Conservation (phyloP, 768 basidiomycete species). For the Amanita exitialis region DNA sequence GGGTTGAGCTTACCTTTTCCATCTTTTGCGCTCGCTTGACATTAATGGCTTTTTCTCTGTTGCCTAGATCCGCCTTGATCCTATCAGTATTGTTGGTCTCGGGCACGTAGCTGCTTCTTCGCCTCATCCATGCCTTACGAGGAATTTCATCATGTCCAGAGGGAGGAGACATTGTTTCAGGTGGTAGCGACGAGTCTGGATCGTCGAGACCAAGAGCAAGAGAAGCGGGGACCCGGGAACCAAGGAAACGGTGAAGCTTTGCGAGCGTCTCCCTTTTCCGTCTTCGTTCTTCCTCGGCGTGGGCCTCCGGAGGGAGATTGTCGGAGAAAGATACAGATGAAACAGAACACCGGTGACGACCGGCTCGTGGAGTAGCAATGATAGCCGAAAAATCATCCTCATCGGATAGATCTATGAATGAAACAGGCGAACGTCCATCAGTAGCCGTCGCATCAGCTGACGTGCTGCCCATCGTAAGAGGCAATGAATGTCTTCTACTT, state of each 20-base stretch:
- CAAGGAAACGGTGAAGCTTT: slow-evolving; percentile 77
- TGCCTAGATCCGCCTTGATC: slow-evolving; percentile 59
- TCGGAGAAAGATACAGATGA: slow-evolving; percentile 39
- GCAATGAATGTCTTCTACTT: slow-evolving; percentile 44
- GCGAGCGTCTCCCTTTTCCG: slow-evolving; percentile 70
- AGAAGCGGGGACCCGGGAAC: slow-evolving; percentile 66
- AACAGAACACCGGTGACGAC: slow-evolving; percentile 21
- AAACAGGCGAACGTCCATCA: slow-evolving; percentile 26
- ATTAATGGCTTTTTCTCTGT: slow-evolving; percentile 68
- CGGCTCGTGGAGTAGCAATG: slow-evolving; percentile 15
- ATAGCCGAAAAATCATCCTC: slow-evolving; percentile 35
- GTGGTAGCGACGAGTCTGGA: slow-evolving; percentile 16
- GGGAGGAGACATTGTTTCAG: slow-evolving; percentile 13
- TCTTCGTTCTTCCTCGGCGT: slow-evolving; percentile 50
- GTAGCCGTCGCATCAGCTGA: slow-evolving; percentile 13
- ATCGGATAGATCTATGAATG: slow-evolving; percentile 65
- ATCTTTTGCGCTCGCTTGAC: slow-evolving; percentile 78
- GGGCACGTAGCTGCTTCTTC: slow-evolving; percentile 44
- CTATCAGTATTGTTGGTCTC: slow-evolving; percentile 51
- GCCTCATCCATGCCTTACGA: slow-evolving; percentile 34
- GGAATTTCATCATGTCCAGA: slow-evolving; percentile 19
- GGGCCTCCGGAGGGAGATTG: slow-evolving; percentile 38
- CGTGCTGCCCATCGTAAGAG: slow-evolving; percentile 38
- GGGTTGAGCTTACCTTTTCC: slow-evolving; percentile 54
- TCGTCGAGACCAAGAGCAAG: slow-evolving; percentile 47